Evolutionary conservation across 306 rosid species (phyloP).

Genomic region (Dryas octopetala): DNA sequence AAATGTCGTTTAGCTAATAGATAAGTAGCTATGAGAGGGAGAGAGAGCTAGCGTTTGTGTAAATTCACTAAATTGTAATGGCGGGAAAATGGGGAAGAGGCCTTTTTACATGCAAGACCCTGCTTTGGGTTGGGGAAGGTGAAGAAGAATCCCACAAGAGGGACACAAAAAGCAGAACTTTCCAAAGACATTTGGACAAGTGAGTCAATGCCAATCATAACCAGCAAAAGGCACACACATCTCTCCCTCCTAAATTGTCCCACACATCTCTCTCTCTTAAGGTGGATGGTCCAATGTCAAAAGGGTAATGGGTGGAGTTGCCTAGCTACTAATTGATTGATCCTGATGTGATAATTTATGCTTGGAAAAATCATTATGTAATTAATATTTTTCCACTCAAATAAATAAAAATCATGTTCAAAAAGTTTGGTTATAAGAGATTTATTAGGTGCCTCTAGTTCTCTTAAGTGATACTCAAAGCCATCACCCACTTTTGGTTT

Average conservation of each 20-base stretch:
- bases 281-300: constrained; percentile 22
- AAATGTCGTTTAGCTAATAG: constrained; percentile 26
- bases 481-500: background rate
- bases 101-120: background rate
- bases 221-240: constrained; percentile 47
- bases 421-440: background rate
- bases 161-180: constrained; percentile 57
- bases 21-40: constrained; percentile 15
- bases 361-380: background rate
- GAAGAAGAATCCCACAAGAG: constrained; percentile 41
- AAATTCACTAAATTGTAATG: no score
- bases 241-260: constrained; percentile 21
- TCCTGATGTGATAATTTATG: background rate
- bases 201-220: constrained; percentile 92
- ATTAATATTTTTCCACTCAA: background rate
- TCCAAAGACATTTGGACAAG: constrained; percentile 89
- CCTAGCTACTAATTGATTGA: background rate
- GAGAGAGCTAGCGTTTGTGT: background rate
- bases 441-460: background rate
- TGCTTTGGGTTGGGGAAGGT: constrained; percentile 38
- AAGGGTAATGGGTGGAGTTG: constrained; percentile 7
- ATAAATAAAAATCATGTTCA: background rate
- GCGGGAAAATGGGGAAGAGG: constrained; percentile 19
- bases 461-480: background rate
- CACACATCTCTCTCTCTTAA: constrained; percentile 3